Evolutionary conservation across 768 basidiomycete species (phyloP).

Genomic region (Neoboletus brunneissimus): DNA sequence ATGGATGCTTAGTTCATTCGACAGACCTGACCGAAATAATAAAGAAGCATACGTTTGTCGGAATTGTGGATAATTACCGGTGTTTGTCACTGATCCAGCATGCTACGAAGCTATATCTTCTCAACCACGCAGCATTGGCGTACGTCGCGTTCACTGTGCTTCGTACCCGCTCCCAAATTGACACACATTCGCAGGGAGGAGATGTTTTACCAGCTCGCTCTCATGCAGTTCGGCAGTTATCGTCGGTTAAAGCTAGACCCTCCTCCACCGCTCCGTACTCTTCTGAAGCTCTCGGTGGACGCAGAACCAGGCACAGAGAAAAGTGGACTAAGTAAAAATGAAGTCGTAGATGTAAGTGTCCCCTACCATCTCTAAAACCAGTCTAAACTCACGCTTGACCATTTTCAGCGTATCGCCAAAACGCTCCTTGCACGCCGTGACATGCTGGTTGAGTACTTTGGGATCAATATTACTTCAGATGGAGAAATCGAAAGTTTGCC

Average conservation of each 20-base stretch:
- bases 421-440: slow-evolving; percentile 59
- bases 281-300: slow-evolving; percentile 81
- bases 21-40: slow-evolving; percentile 82
- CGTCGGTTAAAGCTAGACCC: slow-evolving; percentile 78
- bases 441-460: slow-evolving; percentile 94
- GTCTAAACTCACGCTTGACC: background rate
- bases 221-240: slow-evolving; percentile 88
- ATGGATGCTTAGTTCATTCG: background rate
- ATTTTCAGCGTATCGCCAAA: slow-evolving; percentile 57
- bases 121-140: slow-evolving; percentile 84
- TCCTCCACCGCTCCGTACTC: slow-evolving; percentile 63
- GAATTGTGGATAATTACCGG: slow-evolving; percentile 74
- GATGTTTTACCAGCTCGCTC: slow-evolving; percentile 89
- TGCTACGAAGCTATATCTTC: slow-evolving; percentile 82
- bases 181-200: slow-evolving; percentile 61
- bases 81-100: slow-evolving; percentile 84
- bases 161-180: background rate
- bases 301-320: slow-evolving; percentile 48
- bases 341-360: slow-evolving; percentile 67
- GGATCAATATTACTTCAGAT: slow-evolving; percentile 60
- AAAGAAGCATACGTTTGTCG: slow-evolving; percentile 87
- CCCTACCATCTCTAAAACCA: background rate
- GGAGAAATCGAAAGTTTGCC: slow-evolving; percentile 79
- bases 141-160: slow-evolving; percentile 40
- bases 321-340: slow-evolving; percentile 52